phyloP scores from a whole-genome alignment of 2,329 filamentous ascomycete genomes.

The Arthroderma sp. region DNA sequence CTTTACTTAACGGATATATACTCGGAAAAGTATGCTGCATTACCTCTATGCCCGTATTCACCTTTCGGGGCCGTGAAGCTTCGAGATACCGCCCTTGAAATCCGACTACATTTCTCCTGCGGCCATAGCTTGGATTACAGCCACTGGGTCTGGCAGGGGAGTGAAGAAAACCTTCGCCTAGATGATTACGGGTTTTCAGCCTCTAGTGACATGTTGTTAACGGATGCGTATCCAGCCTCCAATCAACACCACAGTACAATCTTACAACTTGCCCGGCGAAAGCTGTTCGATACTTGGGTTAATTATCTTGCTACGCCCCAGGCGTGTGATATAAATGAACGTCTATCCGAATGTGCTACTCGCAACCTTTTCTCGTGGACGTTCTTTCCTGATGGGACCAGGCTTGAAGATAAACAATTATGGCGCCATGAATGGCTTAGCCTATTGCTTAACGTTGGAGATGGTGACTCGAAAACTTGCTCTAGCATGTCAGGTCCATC shows the following conservation, averaged over 20 bases:
- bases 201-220: no score
- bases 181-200: slow-evolving; percentile 1
- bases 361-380: slow-evolving; percentile 8
- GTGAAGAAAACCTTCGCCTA: neutral
- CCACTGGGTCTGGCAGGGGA: slow-evolving; percentile 10
- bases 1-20: slow-evolving; percentile 7
- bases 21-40: slow-evolving; percentile 1
- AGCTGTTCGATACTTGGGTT: neutral
- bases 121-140: slow-evolving; percentile 9
- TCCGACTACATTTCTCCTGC: slow-evolving; percentile 9
- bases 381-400: slow-evolving; percentile 9
- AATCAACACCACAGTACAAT: neutral
- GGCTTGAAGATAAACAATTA: slow-evolving; percentile 6
- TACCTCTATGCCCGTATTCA: slow-evolving; percentile 8
- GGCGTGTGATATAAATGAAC: slow-evolving; percentile 3
- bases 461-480: no score
- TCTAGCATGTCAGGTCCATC: no score
- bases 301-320: neutral
- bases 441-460: slow-evolving; percentile 1
- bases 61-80: slow-evolving; percentile 8
- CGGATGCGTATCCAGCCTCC: neutral
- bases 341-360: slow-evolving; percentile 10
- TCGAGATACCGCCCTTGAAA: slow-evolving; percentile 9
- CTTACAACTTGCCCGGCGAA: neutral
- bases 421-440: slow-evolving; percentile 10